These are phyloP conservation scores for Claviceps quebecensis DNA, from an alignment of 2,329 filamentous ascomycete species.

Conservation along the genomic window DNA sequence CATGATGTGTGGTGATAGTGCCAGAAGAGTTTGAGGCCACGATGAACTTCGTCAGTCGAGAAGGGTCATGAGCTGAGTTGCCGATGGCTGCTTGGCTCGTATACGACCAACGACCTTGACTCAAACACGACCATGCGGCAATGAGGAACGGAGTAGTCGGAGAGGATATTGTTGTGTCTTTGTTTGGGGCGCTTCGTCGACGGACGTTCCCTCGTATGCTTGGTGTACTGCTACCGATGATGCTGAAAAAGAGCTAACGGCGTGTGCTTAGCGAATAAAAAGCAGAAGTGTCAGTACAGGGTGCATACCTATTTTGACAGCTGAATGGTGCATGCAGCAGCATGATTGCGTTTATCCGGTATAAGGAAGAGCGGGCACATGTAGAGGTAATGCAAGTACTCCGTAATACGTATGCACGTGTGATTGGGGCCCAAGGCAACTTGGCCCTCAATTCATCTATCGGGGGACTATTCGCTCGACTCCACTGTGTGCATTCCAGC, in stretches of 20 bases:
- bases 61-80: not conserved
- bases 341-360: not conserved
- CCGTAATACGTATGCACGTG: no score
- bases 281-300: not conserved
- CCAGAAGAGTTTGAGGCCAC: not conserved
- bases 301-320: not conserved
- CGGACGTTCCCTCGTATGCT: not conserved
- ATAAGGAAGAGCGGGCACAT: not conserved
- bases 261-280: not conserved
- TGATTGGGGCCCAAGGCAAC: no score
- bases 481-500: not conserved
- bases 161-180: not conserved
- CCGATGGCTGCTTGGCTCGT: not conserved
- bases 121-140: not conserved
- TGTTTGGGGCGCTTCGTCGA: not conserved
- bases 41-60: not conserved
- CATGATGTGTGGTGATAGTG: conserved; percentile 14
- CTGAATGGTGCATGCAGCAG: not conserved
- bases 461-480: not conserved
- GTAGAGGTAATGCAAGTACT: no score
- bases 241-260: not conserved
- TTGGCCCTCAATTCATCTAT: not conserved
- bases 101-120: not conserved
- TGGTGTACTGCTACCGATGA: not conserved
- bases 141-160: not conserved